Evolutionary conservation across 306 rosid genomes (phyloP).

Genomic region (Vachellia collinsii): DNA sequence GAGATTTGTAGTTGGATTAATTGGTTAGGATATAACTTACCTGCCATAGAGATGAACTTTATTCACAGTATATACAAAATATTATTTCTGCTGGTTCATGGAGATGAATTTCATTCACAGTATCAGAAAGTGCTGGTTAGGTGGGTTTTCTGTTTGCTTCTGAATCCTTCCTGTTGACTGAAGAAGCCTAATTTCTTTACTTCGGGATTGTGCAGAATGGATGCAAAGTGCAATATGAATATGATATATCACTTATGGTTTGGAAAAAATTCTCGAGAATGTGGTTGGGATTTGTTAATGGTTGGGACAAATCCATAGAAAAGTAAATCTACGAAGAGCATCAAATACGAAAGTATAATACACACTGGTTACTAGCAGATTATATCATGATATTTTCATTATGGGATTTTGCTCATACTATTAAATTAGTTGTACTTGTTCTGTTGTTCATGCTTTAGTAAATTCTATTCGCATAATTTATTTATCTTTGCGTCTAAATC

Average conservation of each 20-base stretch:
- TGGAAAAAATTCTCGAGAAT: background rate
- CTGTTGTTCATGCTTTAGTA: too few relatives aligned
- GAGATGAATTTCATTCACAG: too few relatives aligned
- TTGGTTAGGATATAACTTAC: too few relatives aligned
- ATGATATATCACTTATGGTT: background rate
- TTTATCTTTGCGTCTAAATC: background rate
- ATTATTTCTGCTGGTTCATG: too few relatives aligned
- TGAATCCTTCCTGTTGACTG: background rate
- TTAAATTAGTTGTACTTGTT: background rate
- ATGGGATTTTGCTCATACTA: background rate
- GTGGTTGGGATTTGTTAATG: background rate
- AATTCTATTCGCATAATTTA: too few relatives aligned
- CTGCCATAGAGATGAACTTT: too few relatives aligned
- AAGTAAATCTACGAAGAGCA: background rate
- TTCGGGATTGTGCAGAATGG: background rate
- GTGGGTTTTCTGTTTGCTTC: slow-evolving; percentile 45
- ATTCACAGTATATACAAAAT: too few relatives aligned
- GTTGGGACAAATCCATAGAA: background rate
- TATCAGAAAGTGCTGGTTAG: too few relatives aligned
- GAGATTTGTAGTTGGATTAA: too few relatives aligned
- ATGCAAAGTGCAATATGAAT: background rate
- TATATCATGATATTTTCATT: background rate
- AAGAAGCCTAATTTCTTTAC: background rate
- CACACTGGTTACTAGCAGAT: background rate
- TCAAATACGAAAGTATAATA: background rate